Conservation (phyloP, 306 rosid genomes). For the Corylus avellana region DNA sequence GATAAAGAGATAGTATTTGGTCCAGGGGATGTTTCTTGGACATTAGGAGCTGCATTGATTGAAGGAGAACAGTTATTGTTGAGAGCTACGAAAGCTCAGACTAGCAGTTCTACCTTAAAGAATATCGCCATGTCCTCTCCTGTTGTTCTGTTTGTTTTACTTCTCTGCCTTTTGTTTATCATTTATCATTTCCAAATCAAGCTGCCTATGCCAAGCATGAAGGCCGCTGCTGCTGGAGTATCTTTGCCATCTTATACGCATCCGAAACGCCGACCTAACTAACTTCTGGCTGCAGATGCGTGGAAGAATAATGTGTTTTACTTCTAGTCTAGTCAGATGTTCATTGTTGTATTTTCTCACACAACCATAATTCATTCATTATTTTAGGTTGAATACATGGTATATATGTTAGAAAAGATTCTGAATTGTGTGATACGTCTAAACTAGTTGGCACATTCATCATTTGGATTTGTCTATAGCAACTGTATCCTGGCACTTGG, state of each 20-base stretch:
- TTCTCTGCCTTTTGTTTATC: slow-evolving; percentile 54
- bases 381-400: slow-evolving; percentile 25
- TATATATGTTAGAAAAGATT: not conserved
- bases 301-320: not conserved
- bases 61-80: slow-evolving; percentile 57
- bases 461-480: not conserved
- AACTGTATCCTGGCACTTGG: not conserved
- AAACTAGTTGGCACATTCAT: slow-evolving; percentile 1
- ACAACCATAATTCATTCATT: slow-evolving; percentile 21
- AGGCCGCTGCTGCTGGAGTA: slow-evolving; percentile 37
- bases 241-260: slow-evolving; percentile 50
- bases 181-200: slow-evolving; percentile 65
- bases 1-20: slow-evolving; percentile 69
- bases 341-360: not conserved
- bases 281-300: not conserved
- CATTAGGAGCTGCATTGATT: slow-evolving; percentile 79
- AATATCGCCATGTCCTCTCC: slow-evolving; percentile 51
- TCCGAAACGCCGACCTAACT: slow-evolving; percentile 40
- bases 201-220: slow-evolving; percentile 70
- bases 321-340: not conserved
- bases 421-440: not conserved
- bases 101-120: slow-evolving; percentile 33
- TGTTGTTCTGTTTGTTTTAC: slow-evolving; percentile 55
- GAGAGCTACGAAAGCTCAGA: slow-evolving; percentile 31
- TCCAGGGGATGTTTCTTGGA: slow-evolving; percentile 87